These are phyloP conservation scores for Suillus weaverae DNA, from an alignment of 768 basidiomycete genomes.

Conservation along the genomic window DNA sequence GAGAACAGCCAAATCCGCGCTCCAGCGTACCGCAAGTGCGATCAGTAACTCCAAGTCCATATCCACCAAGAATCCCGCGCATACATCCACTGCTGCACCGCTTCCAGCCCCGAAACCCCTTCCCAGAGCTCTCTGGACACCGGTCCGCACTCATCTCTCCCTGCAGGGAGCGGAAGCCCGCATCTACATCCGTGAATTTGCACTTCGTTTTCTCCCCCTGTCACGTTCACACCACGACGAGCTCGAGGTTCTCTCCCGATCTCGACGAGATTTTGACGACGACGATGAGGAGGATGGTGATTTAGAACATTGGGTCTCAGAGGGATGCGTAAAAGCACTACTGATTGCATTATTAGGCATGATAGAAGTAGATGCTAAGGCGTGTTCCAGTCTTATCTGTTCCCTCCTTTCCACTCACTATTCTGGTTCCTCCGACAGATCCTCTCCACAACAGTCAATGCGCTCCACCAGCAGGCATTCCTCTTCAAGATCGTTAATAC, in stretches of 20 bases:
- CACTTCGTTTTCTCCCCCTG: slow-evolving; percentile 61
- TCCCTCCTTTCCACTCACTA: not conserved
- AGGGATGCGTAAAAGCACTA: slow-evolving; percentile 61
- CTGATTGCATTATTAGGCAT: slow-evolving; percentile 61
- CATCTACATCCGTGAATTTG: slow-evolving; percentile 74
- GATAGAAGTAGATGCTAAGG: slow-evolving; percentile 41
- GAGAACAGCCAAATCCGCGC: slow-evolving; percentile 17
- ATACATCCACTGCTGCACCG: slow-evolving; percentile 27
- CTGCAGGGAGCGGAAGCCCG: slow-evolving; percentile 55
- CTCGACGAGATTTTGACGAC: slow-evolving; percentile 39
- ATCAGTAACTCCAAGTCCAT: slow-evolving; percentile 11
- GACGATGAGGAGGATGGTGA: slow-evolving; percentile 39
- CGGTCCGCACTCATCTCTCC: slow-evolving; percentile 43
- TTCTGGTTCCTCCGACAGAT: not conserved
- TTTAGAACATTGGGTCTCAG: slow-evolving; percentile 59
- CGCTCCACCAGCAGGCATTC: not conserved
- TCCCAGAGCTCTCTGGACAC: slow-evolving; percentile 55
- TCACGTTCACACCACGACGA: slow-evolving; percentile 59
- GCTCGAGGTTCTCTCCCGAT: slow-evolving; percentile 51
- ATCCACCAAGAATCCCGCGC: slow-evolving; percentile 19
- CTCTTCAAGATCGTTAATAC: slow-evolving; percentile 1
- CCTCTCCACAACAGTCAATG: not conserved
- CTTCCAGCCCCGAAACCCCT: slow-evolving; percentile 35
- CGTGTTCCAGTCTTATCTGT: slow-evolving; percentile 10
- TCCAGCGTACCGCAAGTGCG: slow-evolving; percentile 13